Evolutionary conservation across 495 filamentous ascomycete species (phyloP).

Genomic region (Aspergillus bridgeri): DNA sequence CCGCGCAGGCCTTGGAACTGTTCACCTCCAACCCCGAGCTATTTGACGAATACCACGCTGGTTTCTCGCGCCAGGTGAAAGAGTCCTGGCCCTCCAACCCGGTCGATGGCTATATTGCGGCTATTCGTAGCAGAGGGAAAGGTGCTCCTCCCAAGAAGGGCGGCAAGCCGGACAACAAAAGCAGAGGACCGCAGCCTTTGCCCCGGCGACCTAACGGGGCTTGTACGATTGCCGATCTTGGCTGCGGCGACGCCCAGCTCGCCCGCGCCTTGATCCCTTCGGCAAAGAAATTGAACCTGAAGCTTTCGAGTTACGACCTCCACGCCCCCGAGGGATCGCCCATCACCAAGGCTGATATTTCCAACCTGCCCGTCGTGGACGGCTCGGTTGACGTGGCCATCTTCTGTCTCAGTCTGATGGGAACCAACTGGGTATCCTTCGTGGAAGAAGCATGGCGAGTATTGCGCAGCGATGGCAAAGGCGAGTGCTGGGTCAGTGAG

Average conservation of each 20-base stretch:
- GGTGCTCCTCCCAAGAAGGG: conserved; percentile 33
- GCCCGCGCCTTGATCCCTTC: conserved; percentile 54
- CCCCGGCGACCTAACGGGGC: conserved; percentile 51
- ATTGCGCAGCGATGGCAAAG: conserved; percentile 71
- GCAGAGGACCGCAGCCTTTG: conserved; percentile 28
- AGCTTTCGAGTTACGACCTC: conserved; percentile 65
- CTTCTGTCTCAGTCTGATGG: conserved; percentile 96
- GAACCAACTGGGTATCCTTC: conserved; percentile 95
- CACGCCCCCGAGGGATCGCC: conserved; percentile 57
- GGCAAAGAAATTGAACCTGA: conserved; percentile 60
- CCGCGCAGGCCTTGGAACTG: conserved; percentile 68
- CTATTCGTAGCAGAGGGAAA: conserved; percentile 58
- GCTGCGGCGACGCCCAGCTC: conserved; percentile 78
- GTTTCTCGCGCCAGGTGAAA: conserved; percentile 87
- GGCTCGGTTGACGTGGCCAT: conserved; percentile 77
- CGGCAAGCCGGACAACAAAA: conserved; percentile 31
- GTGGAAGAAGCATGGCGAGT: conserved; percentile 92
- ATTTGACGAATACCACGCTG: conserved; percentile 90
- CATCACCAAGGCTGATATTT: conserved; percentile 84
- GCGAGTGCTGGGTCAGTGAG: conserved; percentile 94
- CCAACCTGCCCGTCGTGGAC: conserved; percentile 69
- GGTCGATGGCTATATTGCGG: conserved; percentile 72
- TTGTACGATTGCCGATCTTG: conserved; percentile 81
- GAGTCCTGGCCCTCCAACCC: conserved; percentile 95
- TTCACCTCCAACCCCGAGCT: conserved; percentile 81